Percentiles rank a stretch among this genome's conserved stretches.
Evolutionary conservation across 345 rosid genomes (phyloP).

Genomic region (Limnanthes douglasii): DNA sequence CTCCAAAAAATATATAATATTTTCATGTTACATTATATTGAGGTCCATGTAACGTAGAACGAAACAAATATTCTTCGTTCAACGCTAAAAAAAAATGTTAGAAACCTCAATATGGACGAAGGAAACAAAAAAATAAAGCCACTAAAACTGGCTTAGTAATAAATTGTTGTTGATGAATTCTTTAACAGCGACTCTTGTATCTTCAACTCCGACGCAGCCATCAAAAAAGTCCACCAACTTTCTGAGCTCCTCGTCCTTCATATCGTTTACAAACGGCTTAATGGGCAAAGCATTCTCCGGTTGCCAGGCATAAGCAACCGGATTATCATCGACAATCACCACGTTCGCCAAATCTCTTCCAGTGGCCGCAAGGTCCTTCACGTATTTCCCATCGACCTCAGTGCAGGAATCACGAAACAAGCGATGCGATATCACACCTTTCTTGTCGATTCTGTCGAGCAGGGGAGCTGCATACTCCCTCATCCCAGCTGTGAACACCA

Average conservation of each 20-base stretch:
- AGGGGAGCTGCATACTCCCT: constrained; percentile 64
- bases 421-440: constrained; percentile 44
- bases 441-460: constrained; percentile 44
- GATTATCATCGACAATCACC: constrained; percentile 80
- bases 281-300: constrained; percentile 76
- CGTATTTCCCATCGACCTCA: constrained; percentile 47
- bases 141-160: too few relatives aligned
- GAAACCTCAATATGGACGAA: too few relatives aligned
- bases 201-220: constrained; percentile 28
- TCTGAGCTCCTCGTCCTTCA: constrained; percentile 33
- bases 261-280: constrained; percentile 41
- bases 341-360: constrained; percentile 45
- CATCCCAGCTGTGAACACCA: constrained; percentile 71
- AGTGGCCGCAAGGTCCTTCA: constrained; percentile 64
- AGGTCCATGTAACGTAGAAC: too few relatives aligned
- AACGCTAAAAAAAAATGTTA: too few relatives aligned
- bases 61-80: too few relatives aligned
- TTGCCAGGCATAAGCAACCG: constrained; percentile 46
- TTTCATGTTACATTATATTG: too few relatives aligned
- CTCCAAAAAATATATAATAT: too few relatives aligned
- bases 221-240: constrained; percentile 36
- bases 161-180: too few relatives aligned
- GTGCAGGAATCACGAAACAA: constrained; percentile 66
- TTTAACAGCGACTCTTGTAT: constrained; percentile 65
- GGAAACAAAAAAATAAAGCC: too few relatives aligned